These are phyloP conservation scores for Naumovozyma baii DNA, from an alignment of 805 yeast genomes.

Conservation along the genomic window DNA sequence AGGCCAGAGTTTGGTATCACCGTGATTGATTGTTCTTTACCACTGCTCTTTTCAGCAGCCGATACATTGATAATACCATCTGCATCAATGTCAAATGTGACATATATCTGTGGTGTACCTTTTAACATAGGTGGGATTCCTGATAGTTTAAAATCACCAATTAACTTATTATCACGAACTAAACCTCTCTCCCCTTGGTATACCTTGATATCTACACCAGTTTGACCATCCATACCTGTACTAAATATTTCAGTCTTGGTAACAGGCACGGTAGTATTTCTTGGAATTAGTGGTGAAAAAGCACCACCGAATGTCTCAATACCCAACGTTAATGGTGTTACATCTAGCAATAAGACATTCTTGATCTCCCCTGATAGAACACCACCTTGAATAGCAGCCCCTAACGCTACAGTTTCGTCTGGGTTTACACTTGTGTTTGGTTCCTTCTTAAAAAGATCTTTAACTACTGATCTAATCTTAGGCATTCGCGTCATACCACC, in stretches of 20 bases:
- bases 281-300: constrained; percentile 66
- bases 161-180: constrained; percentile 66
- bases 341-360: constrained; percentile 69
- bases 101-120: constrained; percentile 72
- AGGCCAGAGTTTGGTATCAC: constrained; percentile 64
- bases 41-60: constrained; percentile 71
- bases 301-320: constrained; percentile 82
- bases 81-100: constrained; percentile 70
- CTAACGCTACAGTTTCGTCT: constrained; percentile 88
- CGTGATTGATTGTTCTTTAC: constrained; percentile 55
- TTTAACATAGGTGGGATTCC: constrained; percentile 71
- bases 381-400: constrained; percentile 88
- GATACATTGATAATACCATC: constrained; percentile 76
- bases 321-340: constrained; percentile 74
- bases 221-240: constrained; percentile 78
- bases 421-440: constrained; percentile 74
- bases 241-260: constrained; percentile 66
- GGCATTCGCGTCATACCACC: constrained; percentile 95
- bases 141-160: constrained; percentile 63
- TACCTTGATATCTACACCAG: constrained; percentile 71
- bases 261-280: constrained; percentile 71
- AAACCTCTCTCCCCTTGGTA: constrained; percentile 76
- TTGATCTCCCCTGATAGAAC: constrained; percentile 73
- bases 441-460: constrained; percentile 45
- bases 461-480: constrained; percentile 55